Conservation (phyloP, 768 basidiomycete genomes). For the Agaricus sinodeliciosus region DNA sequence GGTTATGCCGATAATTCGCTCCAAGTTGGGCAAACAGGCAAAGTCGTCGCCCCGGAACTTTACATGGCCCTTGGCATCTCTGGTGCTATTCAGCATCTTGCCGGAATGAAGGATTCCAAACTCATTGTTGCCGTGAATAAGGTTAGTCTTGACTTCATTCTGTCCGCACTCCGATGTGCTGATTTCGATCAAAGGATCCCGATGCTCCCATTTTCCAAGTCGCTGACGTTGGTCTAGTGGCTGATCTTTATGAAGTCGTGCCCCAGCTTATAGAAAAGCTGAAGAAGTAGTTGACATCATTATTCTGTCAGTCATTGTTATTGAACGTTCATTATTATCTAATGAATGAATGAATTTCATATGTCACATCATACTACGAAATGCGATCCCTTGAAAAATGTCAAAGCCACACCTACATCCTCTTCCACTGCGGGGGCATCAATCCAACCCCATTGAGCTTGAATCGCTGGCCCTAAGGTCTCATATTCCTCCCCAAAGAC, state of each 20-base stretch:
- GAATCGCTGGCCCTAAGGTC: conserved; percentile 32
- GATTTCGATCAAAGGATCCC: conserved; percentile 54
- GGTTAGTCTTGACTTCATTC: conserved; percentile 32
- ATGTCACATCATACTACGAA: conserved; percentile 2
- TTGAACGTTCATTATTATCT: neutral
- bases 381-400: conserved; percentile 4
- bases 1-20: conserved; percentile 97
- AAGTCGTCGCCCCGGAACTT: conserved; percentile 94
- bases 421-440: conserved; percentile 25
- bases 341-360: conserved; percentile 1
- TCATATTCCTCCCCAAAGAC: conserved; percentile 28
- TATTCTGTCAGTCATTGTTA: neutral
- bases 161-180: conserved; percentile 1
- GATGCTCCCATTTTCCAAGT: conserved; percentile 99
- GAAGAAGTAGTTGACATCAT: conserved; percentile 32
- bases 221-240: conserved; percentile 91
- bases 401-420: conserved; percentile 18
- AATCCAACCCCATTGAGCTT: conserved; percentile 37
- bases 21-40: conserved; percentile 99
- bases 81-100: conserved; percentile 97
- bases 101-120: conserved; percentile 99
- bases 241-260: conserved; percentile 87
- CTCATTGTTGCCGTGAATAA: conserved; percentile 98
- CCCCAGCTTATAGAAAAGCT: conserved; percentile 89
- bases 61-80: conserved; percentile 97